These are phyloP conservation scores for Schizonepeta tenuifolia DNA, from an alignment of 257 asterid genomes.

Conservation along the genomic window DNA sequence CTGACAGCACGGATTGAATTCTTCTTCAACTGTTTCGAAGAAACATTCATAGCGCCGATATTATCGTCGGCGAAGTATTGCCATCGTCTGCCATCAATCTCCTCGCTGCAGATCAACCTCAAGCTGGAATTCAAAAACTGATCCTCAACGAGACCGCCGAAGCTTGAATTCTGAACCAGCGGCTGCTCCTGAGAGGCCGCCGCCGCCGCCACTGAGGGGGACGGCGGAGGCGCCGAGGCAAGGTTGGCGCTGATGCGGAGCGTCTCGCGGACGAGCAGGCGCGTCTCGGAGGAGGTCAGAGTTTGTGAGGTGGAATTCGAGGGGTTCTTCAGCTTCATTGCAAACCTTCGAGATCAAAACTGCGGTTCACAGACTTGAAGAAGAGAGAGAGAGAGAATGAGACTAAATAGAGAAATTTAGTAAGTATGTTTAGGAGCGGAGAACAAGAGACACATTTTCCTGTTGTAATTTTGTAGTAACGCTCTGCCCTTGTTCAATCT, in stretches of 20 bases:
- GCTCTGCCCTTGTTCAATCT: constrained; percentile 17
- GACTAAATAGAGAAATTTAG: constrained; percentile 21
- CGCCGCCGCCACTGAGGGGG: constrained; percentile 37
- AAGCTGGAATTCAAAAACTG: constrained; percentile 72
- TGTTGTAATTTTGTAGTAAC: constrained; percentile 34
- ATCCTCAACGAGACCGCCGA: constrained; percentile 66
- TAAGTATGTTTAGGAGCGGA: constrained; percentile 41
- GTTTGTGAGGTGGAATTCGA: constrained; percentile 69
- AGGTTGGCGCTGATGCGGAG: constrained; percentile 96
- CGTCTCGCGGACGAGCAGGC: constrained; percentile 86
- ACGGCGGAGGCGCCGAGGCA: constrained; percentile 73
- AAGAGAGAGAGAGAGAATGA: constrained; percentile 9
- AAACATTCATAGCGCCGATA: constrained; percentile 25
- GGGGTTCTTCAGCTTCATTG: constrained; percentile 76
- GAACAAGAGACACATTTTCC: constrained; percentile 39
- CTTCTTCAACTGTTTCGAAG: constrained; percentile 60
- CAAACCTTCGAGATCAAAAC: too few relatives aligned
- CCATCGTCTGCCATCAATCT: constrained; percentile 89
- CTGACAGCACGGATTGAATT: constrained; percentile 73
- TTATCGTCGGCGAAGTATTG: constrained; percentile 69
- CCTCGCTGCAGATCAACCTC: constrained; percentile 87
- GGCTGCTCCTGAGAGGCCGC: constrained; percentile 34
- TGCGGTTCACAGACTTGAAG: too few relatives aligned
- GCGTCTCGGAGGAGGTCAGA: constrained; percentile 69
- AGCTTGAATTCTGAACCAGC: constrained; percentile 45